These are phyloP conservation scores for Heracleum sosnowskyi DNA, from an alignment of 129 eudicot species.

Conservation along the genomic window DNA sequence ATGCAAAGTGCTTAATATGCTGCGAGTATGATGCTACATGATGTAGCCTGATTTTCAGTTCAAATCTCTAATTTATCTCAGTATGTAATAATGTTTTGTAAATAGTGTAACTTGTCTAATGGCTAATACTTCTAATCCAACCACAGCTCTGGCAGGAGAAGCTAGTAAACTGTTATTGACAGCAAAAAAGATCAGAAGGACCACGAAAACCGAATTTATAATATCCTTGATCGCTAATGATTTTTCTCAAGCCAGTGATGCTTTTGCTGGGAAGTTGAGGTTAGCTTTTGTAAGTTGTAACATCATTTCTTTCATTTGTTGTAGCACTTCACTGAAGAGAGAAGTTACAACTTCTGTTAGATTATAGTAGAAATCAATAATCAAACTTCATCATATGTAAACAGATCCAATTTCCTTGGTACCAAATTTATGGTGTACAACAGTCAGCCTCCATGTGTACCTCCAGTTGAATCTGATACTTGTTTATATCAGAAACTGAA, in stretches of 20 bases:
- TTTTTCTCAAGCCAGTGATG: conserved; percentile 39
- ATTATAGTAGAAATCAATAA: neutral
- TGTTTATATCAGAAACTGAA: neutral
- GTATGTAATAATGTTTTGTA: neutral
- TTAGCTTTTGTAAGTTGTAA: conserved; percentile 11
- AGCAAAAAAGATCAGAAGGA: conserved; percentile 38
- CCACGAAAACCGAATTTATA: conserved; percentile 32
- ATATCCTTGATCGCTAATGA: conserved; percentile 38
- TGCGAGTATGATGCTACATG: too few relatives aligned
- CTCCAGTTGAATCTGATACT: neutral
- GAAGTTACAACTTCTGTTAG: neutral
- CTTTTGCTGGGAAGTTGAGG: conserved; percentile 75
- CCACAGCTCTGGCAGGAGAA: conserved; percentile 40
- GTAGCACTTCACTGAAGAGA: neutral
- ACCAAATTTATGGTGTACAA: conserved; percentile 1
- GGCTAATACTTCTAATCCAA: neutral
- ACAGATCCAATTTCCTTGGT: conserved; percentile 2
- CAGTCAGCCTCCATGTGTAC: neutral
- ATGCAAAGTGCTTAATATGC: too few relatives aligned
- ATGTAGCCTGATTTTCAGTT: too few relatives aligned
- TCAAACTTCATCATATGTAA: neutral
- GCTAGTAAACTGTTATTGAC: conserved; percentile 36
- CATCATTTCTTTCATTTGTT: neutral
- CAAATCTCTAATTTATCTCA: too few relatives aligned
- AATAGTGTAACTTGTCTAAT: neutral